Evolutionary conservation across 2,329 filamentous ascomycete species (phyloP).

Genomic region (Colletotrichum liriopes): DNA sequence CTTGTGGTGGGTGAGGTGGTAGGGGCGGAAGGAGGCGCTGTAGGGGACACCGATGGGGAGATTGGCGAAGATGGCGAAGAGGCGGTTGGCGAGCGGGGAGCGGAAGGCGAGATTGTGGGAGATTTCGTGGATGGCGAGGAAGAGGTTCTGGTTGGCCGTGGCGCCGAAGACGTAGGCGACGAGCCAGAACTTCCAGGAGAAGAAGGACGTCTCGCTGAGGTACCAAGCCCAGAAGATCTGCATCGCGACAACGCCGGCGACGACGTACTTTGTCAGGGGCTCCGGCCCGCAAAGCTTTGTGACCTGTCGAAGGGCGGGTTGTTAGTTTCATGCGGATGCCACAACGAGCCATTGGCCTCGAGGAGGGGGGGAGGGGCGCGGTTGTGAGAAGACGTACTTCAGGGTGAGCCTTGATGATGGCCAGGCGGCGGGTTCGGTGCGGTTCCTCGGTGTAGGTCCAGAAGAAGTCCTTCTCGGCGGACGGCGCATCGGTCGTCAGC

Average conservation of each 20-base stretch:
- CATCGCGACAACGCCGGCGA: constrained; percentile 84
- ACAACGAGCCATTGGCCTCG: not conserved
- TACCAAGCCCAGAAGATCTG: constrained; percentile 85
- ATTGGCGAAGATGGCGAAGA: constrained; percentile 94
- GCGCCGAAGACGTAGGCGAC: constrained; percentile 94
- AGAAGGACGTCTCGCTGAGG: constrained; percentile 82
- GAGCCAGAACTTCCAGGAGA: constrained; percentile 87
- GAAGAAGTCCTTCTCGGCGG: constrained; percentile 79
- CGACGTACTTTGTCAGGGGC: constrained; percentile 94
- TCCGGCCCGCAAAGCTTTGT: constrained; percentile 98
- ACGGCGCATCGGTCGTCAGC: constrained; percentile 41
- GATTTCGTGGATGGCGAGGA: constrained; percentile 98
- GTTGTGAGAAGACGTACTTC: constrained; percentile 73
- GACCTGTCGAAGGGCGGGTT: constrained; percentile 70
- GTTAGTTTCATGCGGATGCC: not conserved
- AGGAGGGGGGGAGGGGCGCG: constrained; percentile 29
- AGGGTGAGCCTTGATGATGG: constrained; percentile 98
- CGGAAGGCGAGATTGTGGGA: constrained; percentile 97
- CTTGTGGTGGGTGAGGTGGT: constrained; percentile 99
- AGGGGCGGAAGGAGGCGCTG: constrained; percentile 95
- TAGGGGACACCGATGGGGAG: constrained; percentile 96
- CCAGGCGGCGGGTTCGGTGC: constrained; percentile 89
- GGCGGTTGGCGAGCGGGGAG: constrained; percentile 82
- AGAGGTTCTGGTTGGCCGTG: constrained; percentile 97
- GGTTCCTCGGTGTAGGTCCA: constrained; percentile 99